phyloP scores from a whole-genome alignment of 768 basidiomycete genomes.

The Trametes cinnabarina region DNA sequence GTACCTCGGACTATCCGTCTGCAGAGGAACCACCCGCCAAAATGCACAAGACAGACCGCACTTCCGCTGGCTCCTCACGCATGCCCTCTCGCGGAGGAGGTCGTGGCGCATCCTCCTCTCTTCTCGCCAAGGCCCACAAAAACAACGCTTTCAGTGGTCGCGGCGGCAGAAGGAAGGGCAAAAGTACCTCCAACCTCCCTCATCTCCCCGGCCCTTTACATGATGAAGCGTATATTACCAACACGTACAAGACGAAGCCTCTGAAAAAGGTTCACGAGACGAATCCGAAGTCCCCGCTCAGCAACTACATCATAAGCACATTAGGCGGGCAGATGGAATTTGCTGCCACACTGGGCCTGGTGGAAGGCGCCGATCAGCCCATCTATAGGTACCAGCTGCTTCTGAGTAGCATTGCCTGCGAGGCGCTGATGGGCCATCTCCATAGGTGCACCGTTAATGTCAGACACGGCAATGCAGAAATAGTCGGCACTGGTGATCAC shows the following conservation, averaged over 20 bases:
- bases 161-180: constrained; percentile 3
- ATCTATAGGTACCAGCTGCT: constrained; percentile 45
- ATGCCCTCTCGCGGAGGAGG: constrained; percentile 2
- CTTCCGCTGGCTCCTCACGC: not conserved
- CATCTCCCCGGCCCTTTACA: constrained; percentile 35
- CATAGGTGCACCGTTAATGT: constrained; percentile 40
- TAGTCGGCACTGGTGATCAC: constrained; percentile 39
- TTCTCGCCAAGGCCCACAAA: constrained; percentile 17
- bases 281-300: constrained; percentile 54
- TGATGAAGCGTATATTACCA: constrained; percentile 34
- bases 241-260: constrained; percentile 24
- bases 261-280: constrained; percentile 33
- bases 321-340: constrained; percentile 29
- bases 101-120: constrained; percentile 15
- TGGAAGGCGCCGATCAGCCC: constrained; percentile 25
- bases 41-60: constrained; percentile 19
- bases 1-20: constrained; percentile 10
- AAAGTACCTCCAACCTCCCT: constrained; percentile 1
- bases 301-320: constrained; percentile 37
- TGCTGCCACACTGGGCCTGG: constrained; percentile 27
- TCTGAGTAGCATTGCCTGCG: not conserved
- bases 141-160: constrained; percentile 18
- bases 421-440: too few species aligned
- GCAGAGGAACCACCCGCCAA: constrained; percentile 22
- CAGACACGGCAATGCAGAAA: constrained; percentile 11